A percentile compares a stretch with the other conserved stretches of the same genome.
Evolutionary conservation across 2,329 filamentous ascomycete genomes (phyloP).

Genomic region (Verticillium albo-atrum): DNA sequence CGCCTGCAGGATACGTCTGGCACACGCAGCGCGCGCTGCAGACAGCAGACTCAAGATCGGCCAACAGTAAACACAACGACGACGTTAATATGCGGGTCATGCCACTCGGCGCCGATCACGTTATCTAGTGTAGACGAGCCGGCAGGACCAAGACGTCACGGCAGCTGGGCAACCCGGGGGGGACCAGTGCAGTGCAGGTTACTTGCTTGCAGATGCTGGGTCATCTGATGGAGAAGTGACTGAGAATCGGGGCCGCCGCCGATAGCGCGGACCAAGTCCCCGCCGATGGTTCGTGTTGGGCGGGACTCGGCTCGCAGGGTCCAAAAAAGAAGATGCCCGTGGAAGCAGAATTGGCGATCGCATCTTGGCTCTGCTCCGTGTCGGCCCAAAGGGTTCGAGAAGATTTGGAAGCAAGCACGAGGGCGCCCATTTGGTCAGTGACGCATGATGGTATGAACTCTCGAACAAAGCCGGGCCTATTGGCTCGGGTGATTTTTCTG

Average conservation of each 20-base stretch:
- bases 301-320: not conserved
- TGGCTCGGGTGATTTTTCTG: not conserved
- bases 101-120: not conserved
- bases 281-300: not conserved
- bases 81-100: not conserved
- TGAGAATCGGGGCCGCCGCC: not conserved
- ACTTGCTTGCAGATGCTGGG: not conserved
- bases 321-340: not conserved
- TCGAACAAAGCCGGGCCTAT: not conserved
- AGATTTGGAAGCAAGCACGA: not conserved
- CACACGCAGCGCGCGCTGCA: not conserved
- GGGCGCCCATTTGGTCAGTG: not conserved
- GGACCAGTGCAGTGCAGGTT: not conserved
- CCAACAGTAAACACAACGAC: not conserved
- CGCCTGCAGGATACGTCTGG: not conserved
- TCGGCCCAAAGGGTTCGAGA: not conserved
- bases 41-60: not conserved
- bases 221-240: not conserved
- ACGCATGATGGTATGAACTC: not conserved
- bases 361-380: not conserved
- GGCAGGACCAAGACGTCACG: not conserved
- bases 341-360: not conserved
- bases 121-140: not conserved
- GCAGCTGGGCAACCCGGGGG: not conserved
- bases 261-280: not conserved